Conservation (phyloP, 2,329 filamentous ascomycete species). For the Phialophora chinensis region DNA sequence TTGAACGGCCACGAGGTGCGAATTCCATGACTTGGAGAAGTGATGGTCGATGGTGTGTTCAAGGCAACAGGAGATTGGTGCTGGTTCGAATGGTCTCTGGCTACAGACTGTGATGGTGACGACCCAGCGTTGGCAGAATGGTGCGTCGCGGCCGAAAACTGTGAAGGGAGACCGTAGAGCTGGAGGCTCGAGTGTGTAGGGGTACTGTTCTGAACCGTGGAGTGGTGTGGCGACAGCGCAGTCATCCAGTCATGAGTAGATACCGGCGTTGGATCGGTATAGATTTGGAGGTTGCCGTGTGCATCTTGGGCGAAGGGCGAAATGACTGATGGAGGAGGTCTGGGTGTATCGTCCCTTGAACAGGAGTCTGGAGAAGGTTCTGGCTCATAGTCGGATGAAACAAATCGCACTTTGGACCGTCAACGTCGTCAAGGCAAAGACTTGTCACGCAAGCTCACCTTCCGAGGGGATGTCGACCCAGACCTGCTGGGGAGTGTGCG, state of each 20-base stretch:
- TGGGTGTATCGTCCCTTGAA: too few relatives aligned
- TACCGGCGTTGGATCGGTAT: background rate
- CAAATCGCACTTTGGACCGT: constrained; percentile 11
- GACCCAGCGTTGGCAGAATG: background rate
- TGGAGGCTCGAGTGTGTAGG: background rate
- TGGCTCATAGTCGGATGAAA: constrained; percentile 9
- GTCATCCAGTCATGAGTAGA: constrained; percentile 2
- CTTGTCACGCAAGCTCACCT: constrained; percentile 14
- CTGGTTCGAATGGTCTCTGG: constrained; percentile 2
- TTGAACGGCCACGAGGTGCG: constrained; percentile 25
- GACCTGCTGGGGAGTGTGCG: constrained; percentile 22
- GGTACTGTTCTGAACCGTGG: background rate
- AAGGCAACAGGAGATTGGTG: constrained; percentile 11
- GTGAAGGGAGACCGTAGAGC: constrained; percentile 11
- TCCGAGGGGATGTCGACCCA: constrained; percentile 32
- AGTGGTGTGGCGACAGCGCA: background rate
- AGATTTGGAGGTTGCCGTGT: too few relatives aligned
- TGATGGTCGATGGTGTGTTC: background rate
- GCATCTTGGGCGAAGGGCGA: too few relatives aligned
- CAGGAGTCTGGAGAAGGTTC: background rate
- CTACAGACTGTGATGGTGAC: constrained; percentile 12
- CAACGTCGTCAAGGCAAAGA: background rate
- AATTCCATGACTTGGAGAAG: constrained; percentile 21
- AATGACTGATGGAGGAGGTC: too few relatives aligned
- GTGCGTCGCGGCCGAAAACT: constrained; percentile 5